Percentiles rank a stretch among this genome's conserved stretches.
Evolutionary conservation across 1,139 yeast species (phyloP).

Genomic region (Nakaseomyces bracarensis): DNA sequence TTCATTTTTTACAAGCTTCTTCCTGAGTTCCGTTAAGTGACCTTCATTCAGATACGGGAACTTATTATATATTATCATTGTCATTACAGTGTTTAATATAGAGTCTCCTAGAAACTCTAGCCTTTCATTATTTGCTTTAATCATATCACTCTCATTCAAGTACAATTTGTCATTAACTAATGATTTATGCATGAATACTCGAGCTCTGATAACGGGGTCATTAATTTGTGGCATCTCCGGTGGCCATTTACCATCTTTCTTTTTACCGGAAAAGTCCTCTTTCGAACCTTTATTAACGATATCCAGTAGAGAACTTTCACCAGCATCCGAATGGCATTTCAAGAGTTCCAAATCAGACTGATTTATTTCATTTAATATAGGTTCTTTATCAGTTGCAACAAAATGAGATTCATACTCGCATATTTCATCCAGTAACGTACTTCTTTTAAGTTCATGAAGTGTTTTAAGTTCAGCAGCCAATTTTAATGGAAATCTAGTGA

Average conservation of each 20-base stretch:
- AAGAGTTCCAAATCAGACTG: conserved; percentile 17
- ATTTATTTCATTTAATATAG: conserved; percentile 19
- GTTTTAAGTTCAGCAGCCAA: conserved; percentile 39
- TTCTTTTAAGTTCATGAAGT: conserved; percentile 40
- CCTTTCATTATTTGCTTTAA: conserved; percentile 73
- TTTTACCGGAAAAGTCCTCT: conserved; percentile 10
- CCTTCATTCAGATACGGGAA: conserved; percentile 79
- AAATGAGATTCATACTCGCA: conserved; percentile 30
- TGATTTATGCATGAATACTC: conserved; percentile 81
- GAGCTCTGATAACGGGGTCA: conserved; percentile 49
- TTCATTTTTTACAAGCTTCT: conserved; percentile 65
- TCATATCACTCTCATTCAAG: conserved; percentile 47
- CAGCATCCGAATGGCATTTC: conserved; percentile 6
- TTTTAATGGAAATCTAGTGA: conserved; percentile 12
- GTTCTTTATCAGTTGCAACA: conserved; percentile 24
- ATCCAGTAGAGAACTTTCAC: conserved; percentile 16
- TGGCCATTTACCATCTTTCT: conserved; percentile 32
- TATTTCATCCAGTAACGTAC: conserved; percentile 44
- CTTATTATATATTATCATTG: conserved; percentile 54
- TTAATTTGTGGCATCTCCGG: conserved; percentile 67
- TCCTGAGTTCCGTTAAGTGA: conserved; percentile 61
- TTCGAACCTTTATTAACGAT: conserved; percentile 17
- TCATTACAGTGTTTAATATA: conserved; percentile 62
- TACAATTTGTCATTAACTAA: conserved; percentile 52
- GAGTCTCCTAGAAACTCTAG: conserved; percentile 93